These are phyloP conservation scores for Gorgonomyces haynaldii DNA, from an alignment of 192 early-diverging fungal genomes.

Conservation along the genomic window DNA sequence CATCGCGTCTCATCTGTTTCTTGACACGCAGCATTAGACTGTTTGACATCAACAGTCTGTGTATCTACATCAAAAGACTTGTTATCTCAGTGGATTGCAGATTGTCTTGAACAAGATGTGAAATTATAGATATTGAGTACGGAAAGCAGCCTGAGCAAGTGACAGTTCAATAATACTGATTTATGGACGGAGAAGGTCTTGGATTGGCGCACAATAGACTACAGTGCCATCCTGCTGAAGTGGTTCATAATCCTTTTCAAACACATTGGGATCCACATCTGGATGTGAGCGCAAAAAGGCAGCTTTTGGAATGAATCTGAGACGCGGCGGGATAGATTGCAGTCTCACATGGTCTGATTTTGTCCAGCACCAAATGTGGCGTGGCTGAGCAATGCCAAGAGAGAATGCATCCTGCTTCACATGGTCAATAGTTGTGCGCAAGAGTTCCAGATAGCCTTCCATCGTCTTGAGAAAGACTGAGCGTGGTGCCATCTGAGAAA, in stretches of 20 bases:
- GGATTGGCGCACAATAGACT: slow-evolving; percentile 9
- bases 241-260: slow-evolving; percentile 22
- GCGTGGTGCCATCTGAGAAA: slow-evolving; percentile 29
- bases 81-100: no score
- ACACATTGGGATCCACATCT: slow-evolving; percentile 16
- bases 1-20: no score
- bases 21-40: no score
- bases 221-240: slow-evolving; percentile 19
- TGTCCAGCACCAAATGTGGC: slow-evolving; percentile 32
- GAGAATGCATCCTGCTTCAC: slow-evolving; percentile 19
- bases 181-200: no score
- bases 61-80: no score
- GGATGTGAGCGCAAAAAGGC: slow-evolving; percentile 25
- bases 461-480: slow-evolving; percentile 24
- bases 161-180: no score
- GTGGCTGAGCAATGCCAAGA: slow-evolving; percentile 10
- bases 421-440: slow-evolving; percentile 18
- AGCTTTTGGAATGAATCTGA: slow-evolving; percentile 26
- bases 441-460: slow-evolving; percentile 27
- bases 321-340: slow-evolving; percentile 21
- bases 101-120: no score
- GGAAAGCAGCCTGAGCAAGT: no score
- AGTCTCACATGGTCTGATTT: slow-evolving; percentile 6
- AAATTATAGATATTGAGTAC: no score
- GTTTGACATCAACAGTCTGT: no score